Percentiles rank a stretch among this genome's conserved stretches.
These are phyloP conservation scores for Chaetoceros tenuissimus DNA, from an alignment of 108 stramenopile species.

Conservation along the genomic window DNA sequence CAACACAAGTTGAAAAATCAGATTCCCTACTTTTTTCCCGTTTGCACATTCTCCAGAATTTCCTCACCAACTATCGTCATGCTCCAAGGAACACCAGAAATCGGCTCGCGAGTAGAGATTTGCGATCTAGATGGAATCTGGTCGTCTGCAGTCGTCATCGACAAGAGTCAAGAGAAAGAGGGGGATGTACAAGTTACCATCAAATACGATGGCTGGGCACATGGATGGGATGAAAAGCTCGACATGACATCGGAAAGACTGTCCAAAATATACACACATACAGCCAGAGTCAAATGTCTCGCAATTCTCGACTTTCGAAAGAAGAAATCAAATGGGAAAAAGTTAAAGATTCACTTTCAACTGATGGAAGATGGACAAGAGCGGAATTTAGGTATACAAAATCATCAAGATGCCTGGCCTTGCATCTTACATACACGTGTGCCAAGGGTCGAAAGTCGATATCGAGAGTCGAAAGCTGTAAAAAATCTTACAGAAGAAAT, in stretches of 20 bases:
- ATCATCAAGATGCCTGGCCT: too few relatives aligned
- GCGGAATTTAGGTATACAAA: too few relatives aligned
- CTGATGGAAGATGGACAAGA: too few relatives aligned
- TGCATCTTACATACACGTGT: conserved; percentile 12
- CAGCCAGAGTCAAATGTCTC: conserved; percentile 12
- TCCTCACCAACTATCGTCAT: too few relatives aligned
- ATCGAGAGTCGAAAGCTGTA: not conserved
- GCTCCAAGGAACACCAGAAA: too few relatives aligned
- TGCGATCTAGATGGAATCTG: not conserved
- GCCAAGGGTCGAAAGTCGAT: conserved; percentile 1
- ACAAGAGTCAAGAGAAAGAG: not conserved
- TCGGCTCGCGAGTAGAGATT: not conserved
- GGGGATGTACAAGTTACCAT: conserved; percentile 2
- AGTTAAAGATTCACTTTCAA: not conserved
- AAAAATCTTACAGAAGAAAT: conserved; percentile 1
- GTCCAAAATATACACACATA: conserved; percentile 13
- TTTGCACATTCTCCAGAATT: too few relatives aligned
- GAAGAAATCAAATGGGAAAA: conserved; percentile 1
- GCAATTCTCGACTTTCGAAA: conserved; percentile 4
- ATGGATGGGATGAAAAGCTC: conserved; percentile 15
- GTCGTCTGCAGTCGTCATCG: not conserved
- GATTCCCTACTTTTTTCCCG: too few relatives aligned
- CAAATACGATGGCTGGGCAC: conserved; percentile 19
- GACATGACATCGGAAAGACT: conserved; percentile 5
- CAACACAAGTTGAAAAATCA: too few relatives aligned